Conservation (phyloP, 495 filamentous ascomycete species). For the Neurospora sp. region DNA sequence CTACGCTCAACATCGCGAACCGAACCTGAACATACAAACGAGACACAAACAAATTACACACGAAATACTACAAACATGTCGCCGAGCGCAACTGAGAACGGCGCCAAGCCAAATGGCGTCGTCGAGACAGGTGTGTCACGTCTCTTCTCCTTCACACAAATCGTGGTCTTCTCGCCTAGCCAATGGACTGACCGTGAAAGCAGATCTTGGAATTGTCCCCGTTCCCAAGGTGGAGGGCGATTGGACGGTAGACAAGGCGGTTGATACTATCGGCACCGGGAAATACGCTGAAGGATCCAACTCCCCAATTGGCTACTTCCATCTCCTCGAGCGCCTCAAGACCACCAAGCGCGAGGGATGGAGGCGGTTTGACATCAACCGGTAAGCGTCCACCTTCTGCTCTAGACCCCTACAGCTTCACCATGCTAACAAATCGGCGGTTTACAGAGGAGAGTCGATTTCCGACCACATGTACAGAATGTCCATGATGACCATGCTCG, state of each 20-base stretch:
- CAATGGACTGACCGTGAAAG: not conserved
- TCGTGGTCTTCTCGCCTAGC: not conserved
- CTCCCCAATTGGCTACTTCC: constrained; percentile 84
- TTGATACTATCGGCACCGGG: constrained; percentile 31
- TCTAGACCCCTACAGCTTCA: not conserved
- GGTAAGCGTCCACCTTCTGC: constrained; percentile 23
- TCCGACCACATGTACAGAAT: constrained; percentile 99
- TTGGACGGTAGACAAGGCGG: constrained; percentile 43
- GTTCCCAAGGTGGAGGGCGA: constrained; percentile 24
- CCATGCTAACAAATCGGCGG: not conserved
- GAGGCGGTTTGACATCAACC: constrained; percentile 71
- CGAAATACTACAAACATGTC: not conserved
- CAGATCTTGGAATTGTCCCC: constrained; percentile 21
- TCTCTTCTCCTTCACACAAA: not conserved
- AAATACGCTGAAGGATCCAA: constrained; percentile 47
- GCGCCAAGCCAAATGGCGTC: not conserved
- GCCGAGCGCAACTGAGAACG: not conserved
- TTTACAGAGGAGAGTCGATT: constrained; percentile 62
- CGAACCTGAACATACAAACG: not conserved
- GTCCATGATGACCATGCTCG: constrained; percentile 91
- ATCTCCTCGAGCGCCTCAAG: constrained; percentile 86
- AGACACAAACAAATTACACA: not conserved
- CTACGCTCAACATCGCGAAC: not conserved
- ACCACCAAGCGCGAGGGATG: constrained; percentile 93
- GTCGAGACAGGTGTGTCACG: not conserved